phyloP scores from a whole-genome alignment of 2,329 filamentous ascomycete genomes.

The Cercospora beticola region DNA sequence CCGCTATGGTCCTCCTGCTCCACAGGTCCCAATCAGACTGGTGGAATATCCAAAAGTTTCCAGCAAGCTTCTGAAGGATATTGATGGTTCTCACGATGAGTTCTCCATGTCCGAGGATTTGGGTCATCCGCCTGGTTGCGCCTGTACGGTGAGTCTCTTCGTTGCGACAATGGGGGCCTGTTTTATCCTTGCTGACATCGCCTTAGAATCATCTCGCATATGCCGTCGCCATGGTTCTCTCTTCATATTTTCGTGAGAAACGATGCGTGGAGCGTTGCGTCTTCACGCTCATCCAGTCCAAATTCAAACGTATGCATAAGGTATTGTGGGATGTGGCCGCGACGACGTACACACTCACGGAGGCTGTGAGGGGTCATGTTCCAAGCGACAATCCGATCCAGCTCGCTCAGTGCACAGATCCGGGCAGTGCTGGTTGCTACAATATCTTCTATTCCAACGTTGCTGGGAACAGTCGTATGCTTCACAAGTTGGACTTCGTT shows the following conservation, averaged over 20 bases:
- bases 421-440: neutral
- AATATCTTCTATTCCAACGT: neutral
- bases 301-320: neutral
- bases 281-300: neutral
- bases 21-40: neutral
- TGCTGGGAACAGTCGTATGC: neutral
- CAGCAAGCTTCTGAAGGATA: neutral
- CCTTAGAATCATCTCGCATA: neutral
- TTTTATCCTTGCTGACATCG: neutral
- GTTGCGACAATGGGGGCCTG: neutral
- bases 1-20: neutral
- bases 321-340: neutral
- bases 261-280: neutral
- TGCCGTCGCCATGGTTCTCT: neutral
- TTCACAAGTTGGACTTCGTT: neutral
- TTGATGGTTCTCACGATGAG: neutral
- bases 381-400: neutral
- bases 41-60: neutral
- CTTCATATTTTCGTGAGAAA: neutral
- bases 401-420: neutral
- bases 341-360: neutral
- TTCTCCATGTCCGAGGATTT: neutral
- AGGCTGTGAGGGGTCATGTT: neutral
- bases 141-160: neutral
- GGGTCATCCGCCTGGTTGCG: neutral